These are phyloP conservation scores for Haematococcus sp. DNA, from an alignment of 139 green algal species.

Conservation along the genomic window DNA sequence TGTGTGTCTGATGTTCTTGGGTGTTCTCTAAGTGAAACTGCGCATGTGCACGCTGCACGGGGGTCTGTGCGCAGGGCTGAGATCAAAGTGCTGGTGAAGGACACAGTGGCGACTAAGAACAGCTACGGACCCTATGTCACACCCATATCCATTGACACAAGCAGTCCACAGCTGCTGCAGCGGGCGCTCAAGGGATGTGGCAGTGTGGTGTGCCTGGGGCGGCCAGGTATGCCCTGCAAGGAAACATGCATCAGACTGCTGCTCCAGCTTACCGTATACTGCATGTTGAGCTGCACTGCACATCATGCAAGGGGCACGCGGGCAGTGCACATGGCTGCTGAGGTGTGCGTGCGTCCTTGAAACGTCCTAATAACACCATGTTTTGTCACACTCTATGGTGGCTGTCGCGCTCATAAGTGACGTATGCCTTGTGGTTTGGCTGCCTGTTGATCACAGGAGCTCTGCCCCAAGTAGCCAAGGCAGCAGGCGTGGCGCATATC, in stretches of 20 bases:
- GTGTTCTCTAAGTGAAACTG: too few species aligned
- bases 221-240: constrained; percentile 8
- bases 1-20: too few species aligned
- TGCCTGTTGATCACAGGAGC: background rate
- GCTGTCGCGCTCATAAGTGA: too few species aligned
- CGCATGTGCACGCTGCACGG: too few species aligned
- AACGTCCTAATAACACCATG: background rate
- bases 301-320: background rate
- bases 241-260: background rate
- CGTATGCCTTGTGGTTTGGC: background rate
- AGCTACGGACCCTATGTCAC: constrained; percentile 53
- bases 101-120: constrained; percentile 34
- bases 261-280: background rate
- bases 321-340: background rate
- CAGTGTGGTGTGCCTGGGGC: constrained; percentile 24
- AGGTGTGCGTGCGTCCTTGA: background rate
- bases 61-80: too few species aligned
- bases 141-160: constrained; percentile 22
- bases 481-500: background rate
- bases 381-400: background rate
- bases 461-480: constrained; percentile 4
- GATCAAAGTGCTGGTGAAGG: constrained; percentile 34
- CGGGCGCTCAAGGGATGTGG: constrained; percentile 17
- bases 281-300: too few species aligned
- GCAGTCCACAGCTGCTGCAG: background rate